Evolutionary conservation across 1,284 basidiomycete species (phyloP).

Genomic region (Leccinum holopus): DNA sequence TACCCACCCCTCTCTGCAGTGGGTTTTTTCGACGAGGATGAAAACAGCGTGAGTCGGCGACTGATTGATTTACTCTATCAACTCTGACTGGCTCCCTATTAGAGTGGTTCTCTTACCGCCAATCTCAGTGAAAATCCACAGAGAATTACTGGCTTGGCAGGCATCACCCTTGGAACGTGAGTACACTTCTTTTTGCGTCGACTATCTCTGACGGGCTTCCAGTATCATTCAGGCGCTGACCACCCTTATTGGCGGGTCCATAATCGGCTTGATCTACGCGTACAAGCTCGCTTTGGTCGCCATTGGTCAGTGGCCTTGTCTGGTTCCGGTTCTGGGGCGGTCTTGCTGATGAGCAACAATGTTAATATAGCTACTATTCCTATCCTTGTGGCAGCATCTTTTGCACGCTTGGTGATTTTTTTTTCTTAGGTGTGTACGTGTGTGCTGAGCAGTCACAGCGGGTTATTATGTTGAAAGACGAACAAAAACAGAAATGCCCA

Average conservation of each 20-base stretch:
- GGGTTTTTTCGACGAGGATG: conserved; percentile 85
- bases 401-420: conserved; percentile 73
- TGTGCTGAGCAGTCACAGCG: not conserved
- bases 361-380: conserved; percentile 74
- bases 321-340: not conserved
- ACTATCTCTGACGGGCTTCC: conserved; percentile 1
- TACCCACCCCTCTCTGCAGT: conserved; percentile 42
- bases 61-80: not conserved
- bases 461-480: not conserved
- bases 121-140: conserved; percentile 87
- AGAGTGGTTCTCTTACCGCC: conserved; percentile 82
- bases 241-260: conserved; percentile 73
- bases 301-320: conserved; percentile 48
- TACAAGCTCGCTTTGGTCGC: conserved; percentile 81
- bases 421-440: not conserved
- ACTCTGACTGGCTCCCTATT: conserved; percentile 7
- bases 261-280: conserved; percentile 78
- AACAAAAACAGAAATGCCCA: not conserved
- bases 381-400: conserved; percentile 80
- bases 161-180: conserved; percentile 80
- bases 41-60: conserved; percentile 58
- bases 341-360: conserved; percentile 16
- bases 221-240: conserved; percentile 80
- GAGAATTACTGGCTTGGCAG: conserved; percentile 89
- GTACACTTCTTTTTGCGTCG: conserved; percentile 22